Evolutionary conservation across 108 stramenopile species (phyloP).

Genomic region (Seminavis robusta): DNA sequence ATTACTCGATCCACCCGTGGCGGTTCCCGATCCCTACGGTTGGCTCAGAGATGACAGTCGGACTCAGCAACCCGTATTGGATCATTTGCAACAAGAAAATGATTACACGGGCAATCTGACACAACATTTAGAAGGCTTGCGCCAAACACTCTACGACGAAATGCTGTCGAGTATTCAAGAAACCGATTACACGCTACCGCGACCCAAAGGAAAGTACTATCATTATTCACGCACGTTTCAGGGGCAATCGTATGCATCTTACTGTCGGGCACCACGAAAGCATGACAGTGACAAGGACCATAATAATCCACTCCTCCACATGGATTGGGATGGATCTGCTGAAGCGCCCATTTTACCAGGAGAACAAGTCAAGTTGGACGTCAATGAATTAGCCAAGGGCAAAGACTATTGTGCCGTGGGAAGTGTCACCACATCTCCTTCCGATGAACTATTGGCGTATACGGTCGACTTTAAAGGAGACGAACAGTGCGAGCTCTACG

Average conservation of each 20-base stretch:
- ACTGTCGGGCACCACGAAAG: slow-evolving; percentile 84
- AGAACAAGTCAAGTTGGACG: slow-evolving; percentile 85
- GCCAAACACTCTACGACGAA: slow-evolving; percentile 70
- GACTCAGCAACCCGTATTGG: slow-evolving; percentile 58
- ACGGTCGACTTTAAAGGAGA: slow-evolving; percentile 82
- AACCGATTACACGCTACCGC: slow-evolving; percentile 83
- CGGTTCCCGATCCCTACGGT: slow-evolving; percentile 79
- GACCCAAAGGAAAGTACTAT: slow-evolving; percentile 47
- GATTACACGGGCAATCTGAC: slow-evolving; percentile 63
- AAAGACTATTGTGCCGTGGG: slow-evolving; percentile 83
- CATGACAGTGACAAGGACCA: background rate
- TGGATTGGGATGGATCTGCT: slow-evolving; percentile 58
- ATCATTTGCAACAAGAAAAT: slow-evolving; percentile 84
- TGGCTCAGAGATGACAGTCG: slow-evolving; percentile 93
- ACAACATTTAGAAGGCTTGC: slow-evolving; percentile 54
- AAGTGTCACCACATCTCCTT: slow-evolving; percentile 55
- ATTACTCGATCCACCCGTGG: slow-evolving; percentile 72
- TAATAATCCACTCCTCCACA: too few relatives aligned
- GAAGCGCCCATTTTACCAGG: slow-evolving; percentile 59
- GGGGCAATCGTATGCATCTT: slow-evolving; percentile 80
- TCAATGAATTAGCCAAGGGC: slow-evolving; percentile 79
- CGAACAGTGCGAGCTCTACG: slow-evolving; percentile 85
- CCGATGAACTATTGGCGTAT: slow-evolving; percentile 77
- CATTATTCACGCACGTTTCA: slow-evolving; percentile 91
- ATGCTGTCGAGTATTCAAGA: slow-evolving; percentile 68